Evolutionary conservation across 306 rosid genomes (phyloP), one percentile per base, ranked within the genome.

Genomic region (Spatholobus suberectus): DNA sequence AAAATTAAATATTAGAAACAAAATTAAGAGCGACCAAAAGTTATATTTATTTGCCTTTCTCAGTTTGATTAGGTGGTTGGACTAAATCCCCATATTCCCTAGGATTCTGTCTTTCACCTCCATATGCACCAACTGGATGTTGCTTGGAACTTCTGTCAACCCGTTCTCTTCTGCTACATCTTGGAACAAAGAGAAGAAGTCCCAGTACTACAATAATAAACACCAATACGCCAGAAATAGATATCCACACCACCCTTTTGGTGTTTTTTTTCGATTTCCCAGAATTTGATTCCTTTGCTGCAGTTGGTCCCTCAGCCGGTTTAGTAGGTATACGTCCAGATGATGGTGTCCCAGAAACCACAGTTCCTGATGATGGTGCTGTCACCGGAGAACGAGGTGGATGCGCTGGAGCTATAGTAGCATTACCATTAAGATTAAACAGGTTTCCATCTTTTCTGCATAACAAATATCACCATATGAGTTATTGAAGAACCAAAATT

Each of bases 361-460:
- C 77, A 35, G 89, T 81, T 20, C 89, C 90, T 43, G 89, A 81
- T 79, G 91, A 79, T 14, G 92, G 57, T 18, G 88, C 82, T 51
- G 81, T 73, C 44, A 49, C 75, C 13, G 88, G 88, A 75, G 92
- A 84, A 72, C 55, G 79, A 77, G 97, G 89, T 41, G 91, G 77
- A 82, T 80, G 73, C 13, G 86, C 47, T 15, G 97, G 93, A 81
- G 94, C 86, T 29, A 78, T 24, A 62, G 95, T 88, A 27, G 89
- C 58, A 86, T 89, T 82, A 27, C 37, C 70, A 52, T 3, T 86
- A 35, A 89, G 68, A 86, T 86, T 88, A 76, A 93, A 93, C 14
- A 73, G 97, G 83, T 95, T 93, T 87, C 98, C 98, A 85, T 89
- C 94, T 65, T 81, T 89, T 76, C 98, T 95, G 98, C 87, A 86